Percentiles rank a stretch among this genome's conserved stretches.
Evolutionary conservation across 306 rosid genomes (phyloP).

Genomic region (Quillaja saponaria): DNA sequence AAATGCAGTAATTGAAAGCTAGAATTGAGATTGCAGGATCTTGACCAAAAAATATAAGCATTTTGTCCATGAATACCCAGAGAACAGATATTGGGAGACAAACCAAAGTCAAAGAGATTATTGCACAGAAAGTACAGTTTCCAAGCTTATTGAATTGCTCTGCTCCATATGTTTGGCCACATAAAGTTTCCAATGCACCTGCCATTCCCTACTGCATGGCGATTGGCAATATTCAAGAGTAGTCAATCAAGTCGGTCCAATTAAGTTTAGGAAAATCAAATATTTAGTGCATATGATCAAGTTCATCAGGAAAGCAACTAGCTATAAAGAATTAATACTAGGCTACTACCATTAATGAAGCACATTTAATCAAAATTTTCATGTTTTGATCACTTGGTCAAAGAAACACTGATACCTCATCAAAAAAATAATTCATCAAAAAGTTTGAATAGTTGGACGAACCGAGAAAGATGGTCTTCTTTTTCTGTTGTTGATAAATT

Average conservation of each 20-base stretch:
- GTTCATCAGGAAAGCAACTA: not conserved
- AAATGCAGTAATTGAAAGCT: slow-evolving; percentile 51
- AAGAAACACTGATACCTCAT: too few species aligned
- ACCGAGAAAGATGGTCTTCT: too few species aligned
- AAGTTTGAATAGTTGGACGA: too few species aligned
- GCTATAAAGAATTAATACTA: too few species aligned
- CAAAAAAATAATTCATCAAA: too few species aligned
- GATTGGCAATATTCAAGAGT: slow-evolving; percentile 9
- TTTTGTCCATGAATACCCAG: slow-evolving; percentile 53
- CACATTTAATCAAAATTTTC: not conserved
- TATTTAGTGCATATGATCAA: too few species aligned
- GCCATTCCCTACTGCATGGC: slow-evolving; percentile 55
- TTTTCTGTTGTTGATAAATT: too few species aligned
- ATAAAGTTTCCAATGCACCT: slow-evolving; percentile 67
- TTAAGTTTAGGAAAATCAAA: not conserved
- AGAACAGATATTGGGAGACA: slow-evolving; percentile 50
- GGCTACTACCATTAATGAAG: too few species aligned
- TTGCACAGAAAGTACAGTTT: slow-evolving; percentile 42
- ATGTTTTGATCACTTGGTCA: too few species aligned
- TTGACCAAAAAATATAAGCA: slow-evolving; percentile 49
- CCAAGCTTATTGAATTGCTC: slow-evolving; percentile 50
- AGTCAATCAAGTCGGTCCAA: not conserved
- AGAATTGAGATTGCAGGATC: slow-evolving; percentile 43
- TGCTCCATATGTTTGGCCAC: slow-evolving; percentile 69
- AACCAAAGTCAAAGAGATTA: slow-evolving; percentile 46